Conservation (phyloP, 441 rosid species). For the Gossypium aridum region DNA sequence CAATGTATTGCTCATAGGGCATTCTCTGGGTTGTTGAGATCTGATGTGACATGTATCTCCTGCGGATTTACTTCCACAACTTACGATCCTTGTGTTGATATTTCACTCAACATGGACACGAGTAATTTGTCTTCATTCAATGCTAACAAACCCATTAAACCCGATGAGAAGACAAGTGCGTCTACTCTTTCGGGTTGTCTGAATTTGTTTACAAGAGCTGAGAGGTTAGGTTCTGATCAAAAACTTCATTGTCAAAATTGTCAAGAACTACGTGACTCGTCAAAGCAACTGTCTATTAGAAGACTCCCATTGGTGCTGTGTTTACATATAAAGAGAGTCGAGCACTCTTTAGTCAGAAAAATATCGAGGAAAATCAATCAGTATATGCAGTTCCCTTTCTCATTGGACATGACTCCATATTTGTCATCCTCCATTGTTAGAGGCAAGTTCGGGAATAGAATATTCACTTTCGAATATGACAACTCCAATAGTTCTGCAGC, state of each 20-base stretch:
- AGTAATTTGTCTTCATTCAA: constrained; percentile 24
- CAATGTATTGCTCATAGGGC: constrained; percentile 79
- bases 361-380: constrained; percentile 58
- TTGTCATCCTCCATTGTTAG: constrained; percentile 64
- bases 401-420: constrained; percentile 68
- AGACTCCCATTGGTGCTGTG: constrained; percentile 75
- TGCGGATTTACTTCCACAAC: constrained; percentile 87
- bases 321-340: constrained; percentile 71
- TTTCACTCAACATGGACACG: constrained; percentile 66
- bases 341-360: constrained; percentile 56
- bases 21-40: constrained; percentile 57
- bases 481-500: constrained; percentile 44
- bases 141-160: constrained; percentile 32
- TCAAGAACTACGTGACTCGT: constrained; percentile 54
- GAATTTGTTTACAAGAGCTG: constrained; percentile 71
- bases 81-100: constrained; percentile 77
- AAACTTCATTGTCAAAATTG: constrained; percentile 73
- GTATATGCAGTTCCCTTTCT: constrained; percentile 76
- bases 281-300: constrained; percentile 70
- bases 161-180: constrained; percentile 30
- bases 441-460: constrained; percentile 67
- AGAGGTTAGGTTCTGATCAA: constrained; percentile 77
- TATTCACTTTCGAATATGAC: constrained; percentile 44
- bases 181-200: constrained; percentile 71
- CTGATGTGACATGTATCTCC: constrained; percentile 35